Percentiles rank a stretch among this genome's conserved stretches.
These are phyloP conservation scores for Trichoderma sp. DNA, from an alignment of 2,329 filamentous ascomycete genomes.

Conservation along the genomic window DNA sequence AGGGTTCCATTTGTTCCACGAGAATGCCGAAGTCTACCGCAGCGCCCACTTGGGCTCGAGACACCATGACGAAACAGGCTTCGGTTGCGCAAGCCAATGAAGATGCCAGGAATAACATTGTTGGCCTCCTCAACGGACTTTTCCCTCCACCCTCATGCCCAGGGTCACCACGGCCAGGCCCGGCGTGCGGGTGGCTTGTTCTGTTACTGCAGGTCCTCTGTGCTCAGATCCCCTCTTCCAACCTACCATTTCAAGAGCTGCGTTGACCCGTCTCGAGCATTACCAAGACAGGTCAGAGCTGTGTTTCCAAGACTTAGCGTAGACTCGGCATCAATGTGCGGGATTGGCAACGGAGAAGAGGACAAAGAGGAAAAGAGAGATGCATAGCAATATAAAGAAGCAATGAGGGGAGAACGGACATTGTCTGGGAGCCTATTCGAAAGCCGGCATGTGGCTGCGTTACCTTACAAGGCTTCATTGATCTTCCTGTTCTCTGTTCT, in stretches of 20 bases:
- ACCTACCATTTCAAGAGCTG: neutral
- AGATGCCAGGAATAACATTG: neutral
- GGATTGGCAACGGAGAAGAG: neutral
- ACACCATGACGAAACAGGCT: constrained; percentile 23
- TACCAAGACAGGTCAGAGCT: neutral
- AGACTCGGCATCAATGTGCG: neutral
- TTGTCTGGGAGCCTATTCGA: neutral
- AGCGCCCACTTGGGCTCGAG: constrained; percentile 8
- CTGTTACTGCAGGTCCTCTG: neutral
- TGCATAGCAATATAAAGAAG: too few species aligned
- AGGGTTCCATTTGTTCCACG: constrained; percentile 26
- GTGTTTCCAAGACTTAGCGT: constrained; percentile 5
- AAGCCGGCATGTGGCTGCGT: neutral
- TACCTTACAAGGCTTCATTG: neutral
- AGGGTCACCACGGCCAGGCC: constrained; percentile 3
- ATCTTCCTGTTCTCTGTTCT: neutral
- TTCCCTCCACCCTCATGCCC: neutral
- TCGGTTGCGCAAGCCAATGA: constrained; percentile 20
- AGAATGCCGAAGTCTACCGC: constrained; percentile 25
- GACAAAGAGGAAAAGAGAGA: neutral
- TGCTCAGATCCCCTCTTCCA: neutral
- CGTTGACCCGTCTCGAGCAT: constrained; percentile 1
- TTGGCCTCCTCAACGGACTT: neutral
- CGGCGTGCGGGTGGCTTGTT: constrained; percentile 7
- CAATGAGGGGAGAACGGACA: neutral